These are phyloP conservation scores for Geotrichum carabidarum DNA, from an alignment of 1,139 yeast species.

Conservation along the genomic window DNA sequence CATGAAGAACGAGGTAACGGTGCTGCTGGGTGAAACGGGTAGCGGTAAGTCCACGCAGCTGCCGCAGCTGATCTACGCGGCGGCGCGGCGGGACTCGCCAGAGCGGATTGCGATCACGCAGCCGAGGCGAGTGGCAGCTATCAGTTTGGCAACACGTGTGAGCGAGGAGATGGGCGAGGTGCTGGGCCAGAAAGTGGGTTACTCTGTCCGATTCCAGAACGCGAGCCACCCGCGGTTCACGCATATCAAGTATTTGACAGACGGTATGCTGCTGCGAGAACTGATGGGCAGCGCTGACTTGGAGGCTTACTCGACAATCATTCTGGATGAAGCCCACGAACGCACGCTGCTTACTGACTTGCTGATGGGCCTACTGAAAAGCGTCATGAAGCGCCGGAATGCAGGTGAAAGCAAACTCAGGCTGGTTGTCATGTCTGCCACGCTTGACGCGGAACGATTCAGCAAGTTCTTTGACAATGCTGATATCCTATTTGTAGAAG, in stretches of 20 bases:
- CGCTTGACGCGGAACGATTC: constrained; percentile 87
- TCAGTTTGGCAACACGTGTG: constrained; percentile 87
- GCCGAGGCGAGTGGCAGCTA: constrained; percentile 97
- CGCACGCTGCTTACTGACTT: constrained; percentile 88
- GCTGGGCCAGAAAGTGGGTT: constrained; percentile 81
- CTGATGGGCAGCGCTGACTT: constrained; percentile 69
- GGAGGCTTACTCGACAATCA: constrained; percentile 63
- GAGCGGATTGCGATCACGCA: constrained; percentile 85
- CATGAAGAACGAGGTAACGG: constrained; percentile 56
- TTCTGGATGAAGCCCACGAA: constrained; percentile 97
- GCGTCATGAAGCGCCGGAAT: constrained; percentile 38
- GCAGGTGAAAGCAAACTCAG: constrained; percentile 42
- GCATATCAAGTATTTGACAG: constrained; percentile 78
- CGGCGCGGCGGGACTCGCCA: constrained; percentile 24
- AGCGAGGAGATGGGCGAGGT: constrained; percentile 72
- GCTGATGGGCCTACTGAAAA: constrained; percentile 79
- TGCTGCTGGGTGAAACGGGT: constrained; percentile 94
- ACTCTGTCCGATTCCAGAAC: constrained; percentile 82
- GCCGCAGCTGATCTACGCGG: constrained; percentile 61
- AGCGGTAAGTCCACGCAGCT: constrained; percentile 95
- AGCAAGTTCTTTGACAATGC: constrained; percentile 71
- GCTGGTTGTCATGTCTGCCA: constrained; percentile 85
- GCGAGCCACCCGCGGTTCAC: constrained; percentile 48
- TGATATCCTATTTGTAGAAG: constrained; percentile 79
- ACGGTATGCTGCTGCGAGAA: constrained; percentile 94